phyloP scores from a whole-genome alignment of 768 basidiomycete species.

The Tremella mesenterica region DNA sequence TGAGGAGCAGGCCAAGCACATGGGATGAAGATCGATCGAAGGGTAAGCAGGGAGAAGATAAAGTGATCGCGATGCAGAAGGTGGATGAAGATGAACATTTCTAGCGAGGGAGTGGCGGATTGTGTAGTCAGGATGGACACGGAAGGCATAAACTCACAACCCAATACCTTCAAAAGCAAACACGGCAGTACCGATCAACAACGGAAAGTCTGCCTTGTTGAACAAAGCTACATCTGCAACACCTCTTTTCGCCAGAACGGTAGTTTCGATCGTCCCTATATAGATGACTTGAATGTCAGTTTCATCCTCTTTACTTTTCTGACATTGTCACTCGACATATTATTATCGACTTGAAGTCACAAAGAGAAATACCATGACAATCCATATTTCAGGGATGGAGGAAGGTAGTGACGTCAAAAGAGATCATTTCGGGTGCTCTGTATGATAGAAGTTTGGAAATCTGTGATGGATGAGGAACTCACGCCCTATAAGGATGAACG shows the following conservation, averaged over 20 bases:
- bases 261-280: constrained; percentile 62
- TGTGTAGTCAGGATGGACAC: too few species aligned
- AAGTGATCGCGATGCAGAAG: neutral
- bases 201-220: constrained; percentile 78
- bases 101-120: too few species aligned
- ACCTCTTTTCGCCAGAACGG: constrained; percentile 59
- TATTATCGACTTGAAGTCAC: neutral
- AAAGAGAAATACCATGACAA: neutral
- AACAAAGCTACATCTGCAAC: constrained; percentile 73
- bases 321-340: neutral
- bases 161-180: constrained; percentile 99
- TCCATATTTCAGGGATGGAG: too few species aligned
- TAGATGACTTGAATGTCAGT: constrained; percentile 43
- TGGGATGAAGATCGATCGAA: neutral
- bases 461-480: constrained; percentile 46
- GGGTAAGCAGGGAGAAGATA: neutral
- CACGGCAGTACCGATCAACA: constrained; percentile 92
- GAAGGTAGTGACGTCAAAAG: too few species aligned
- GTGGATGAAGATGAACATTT: neutral
- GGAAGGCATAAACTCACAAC: constrained; percentile 55
- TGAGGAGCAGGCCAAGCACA: neutral
- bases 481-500: constrained; percentile 77
- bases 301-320: neutral
- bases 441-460: neutral
- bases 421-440: too few species aligned